Base-by-base conservation (phyloP, 257 asterid species). In the Jacaranda copaia region DNA sequence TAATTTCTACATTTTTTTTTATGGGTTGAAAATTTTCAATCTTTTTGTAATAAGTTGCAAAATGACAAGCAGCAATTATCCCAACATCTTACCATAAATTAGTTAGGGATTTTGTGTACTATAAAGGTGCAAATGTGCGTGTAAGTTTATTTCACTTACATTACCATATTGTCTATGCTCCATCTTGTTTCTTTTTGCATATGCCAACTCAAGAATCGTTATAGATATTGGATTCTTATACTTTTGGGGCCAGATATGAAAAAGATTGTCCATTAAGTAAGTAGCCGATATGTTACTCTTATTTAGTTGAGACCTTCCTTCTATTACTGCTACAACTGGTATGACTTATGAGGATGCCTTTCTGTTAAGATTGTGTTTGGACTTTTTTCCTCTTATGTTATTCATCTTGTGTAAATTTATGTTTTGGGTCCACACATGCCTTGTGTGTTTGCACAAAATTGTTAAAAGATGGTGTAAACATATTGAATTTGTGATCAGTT, bases 261-360 rank as follows among this genome's bases (percentile, higher is more conserved):
- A 60, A 75, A 48, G 55, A 32, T 68, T 69, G 70, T 74, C 69
- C 81, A 71, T 53, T 84, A 77, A 74, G 94, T 89, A 80, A 84
- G 88, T 79, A 55, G 57, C 67, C 9, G 1, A 39, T 51, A n/a
- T n/a, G n/a, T n/a, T n/a, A 42, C 46, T 42, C 46, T 8, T 42
- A 12, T 16, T 43, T 51, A 6, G 32, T 36, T 39, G 25, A 12
- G 73, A 39, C 46, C 9, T 66, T 12, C 15, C 58, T 56, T 75
- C 57, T 60, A 42, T 69, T 7, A 64, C 25, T 68, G 39, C 55
- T 81, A 25, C 70, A 55, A 18, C 46, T 61, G 51, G 56, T 18
- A 16, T 25, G n/a, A n/a, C n/a, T n/a, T n/a, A n/a, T n/a, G 49
- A 32, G 19, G 40, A 18, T 43, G 75, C 25, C 38, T 48, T 65